Percentiles rank a stretch among this genome's conserved stretches.
phyloP scores from a whole-genome alignment of 2,329 filamentous ascomycete genomes.

The Bipolaris oryzae region DNA sequence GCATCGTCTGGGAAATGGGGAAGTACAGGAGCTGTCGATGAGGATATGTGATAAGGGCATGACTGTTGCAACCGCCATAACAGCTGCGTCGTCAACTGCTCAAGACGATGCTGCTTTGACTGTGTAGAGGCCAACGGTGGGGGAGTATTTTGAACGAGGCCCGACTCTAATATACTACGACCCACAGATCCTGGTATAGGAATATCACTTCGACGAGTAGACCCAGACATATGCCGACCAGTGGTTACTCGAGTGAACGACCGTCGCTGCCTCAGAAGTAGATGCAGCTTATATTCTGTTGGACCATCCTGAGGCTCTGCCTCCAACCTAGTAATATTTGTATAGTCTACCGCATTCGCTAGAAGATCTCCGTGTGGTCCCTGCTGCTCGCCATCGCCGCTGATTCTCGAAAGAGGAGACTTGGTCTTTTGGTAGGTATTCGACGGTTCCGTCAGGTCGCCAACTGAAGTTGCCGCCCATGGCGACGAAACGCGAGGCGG shows the following conservation, averaged over 20 bases:
- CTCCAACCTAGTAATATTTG: conserved; percentile 72
- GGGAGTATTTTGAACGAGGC: conserved; percentile 40
- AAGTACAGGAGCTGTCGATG: conserved; percentile 74
- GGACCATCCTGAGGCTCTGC: conserved; percentile 93
- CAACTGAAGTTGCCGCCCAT: conserved; percentile 70
- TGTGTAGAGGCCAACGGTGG: conserved; percentile 63
- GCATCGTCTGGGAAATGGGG: conserved; percentile 75
- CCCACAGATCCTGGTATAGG: conserved; percentile 35
- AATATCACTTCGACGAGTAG: conserved; percentile 52
- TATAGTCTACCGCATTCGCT: conserved; percentile 33
- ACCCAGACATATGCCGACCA: conserved; percentile 58
- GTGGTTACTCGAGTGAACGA: conserved; percentile 77
- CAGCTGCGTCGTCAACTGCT: conserved; percentile 92
- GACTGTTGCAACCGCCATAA: conserved; percentile 96
- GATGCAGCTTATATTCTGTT: conserved; percentile 94
- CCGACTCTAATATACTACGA: conserved; percentile 41
- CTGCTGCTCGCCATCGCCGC: conserved; percentile 8
- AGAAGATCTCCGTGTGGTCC: conserved; percentile 5
- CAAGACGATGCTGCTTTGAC: conserved; percentile 79
- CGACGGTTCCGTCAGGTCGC: conserved; percentile 20
- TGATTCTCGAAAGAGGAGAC: conserved; percentile 20
- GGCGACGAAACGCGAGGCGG: conserved; percentile 88
- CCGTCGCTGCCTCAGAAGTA: conserved; percentile 79
- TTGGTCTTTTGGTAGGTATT: conserved; percentile 25
- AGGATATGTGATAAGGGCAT: conserved; percentile 84